Conservation (phyloP, 2,329 filamentous ascomycete genomes). For the Epichloe sibirici region DNA sequence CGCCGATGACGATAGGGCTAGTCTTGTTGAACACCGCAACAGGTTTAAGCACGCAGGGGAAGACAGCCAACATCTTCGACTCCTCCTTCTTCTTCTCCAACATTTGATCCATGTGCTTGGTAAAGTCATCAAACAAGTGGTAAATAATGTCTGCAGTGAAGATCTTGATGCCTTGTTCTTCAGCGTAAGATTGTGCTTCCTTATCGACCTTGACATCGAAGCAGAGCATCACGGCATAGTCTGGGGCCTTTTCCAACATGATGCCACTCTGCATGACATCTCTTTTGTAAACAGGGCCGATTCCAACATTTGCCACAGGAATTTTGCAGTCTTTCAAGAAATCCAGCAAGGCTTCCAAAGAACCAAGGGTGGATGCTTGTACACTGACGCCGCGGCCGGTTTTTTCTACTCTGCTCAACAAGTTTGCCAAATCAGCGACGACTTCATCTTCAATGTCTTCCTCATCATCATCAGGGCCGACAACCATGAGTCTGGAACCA, state of each 20-base stretch:
- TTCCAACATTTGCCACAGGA: conserved; percentile 91
- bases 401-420: conserved; percentile 85
- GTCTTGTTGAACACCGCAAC: conserved; percentile 99
- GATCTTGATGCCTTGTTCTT: conserved; percentile 91
- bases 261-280: conserved; percentile 92
- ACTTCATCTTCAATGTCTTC: conserved; percentile 95
- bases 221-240: conserved; percentile 98
- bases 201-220: conserved; percentile 99
- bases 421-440: conserved; percentile 81
- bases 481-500: conserved; percentile 85
- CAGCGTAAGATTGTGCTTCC: conserved; percentile 80
- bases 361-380: conserved; percentile 93
- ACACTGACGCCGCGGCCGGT: conserved; percentile 91
- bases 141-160: conserved; percentile 99
- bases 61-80: conserved; percentile 87
- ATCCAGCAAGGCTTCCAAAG: conserved; percentile 87
- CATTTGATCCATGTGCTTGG: conserved; percentile 80
- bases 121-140: conserved; percentile 94
- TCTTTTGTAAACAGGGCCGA: conserved; percentile 94
- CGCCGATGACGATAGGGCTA: conserved; percentile 83
- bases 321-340: conserved; percentile 96
- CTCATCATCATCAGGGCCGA: conserved; percentile 90
- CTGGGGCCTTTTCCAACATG: conserved; percentile 91
- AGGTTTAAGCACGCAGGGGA: conserved; percentile 82
- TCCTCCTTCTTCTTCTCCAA: conserved; percentile 92